Conservation (phyloP, 1,284 basidiomycete species). For the Rhodotorula sp. region DNA sequence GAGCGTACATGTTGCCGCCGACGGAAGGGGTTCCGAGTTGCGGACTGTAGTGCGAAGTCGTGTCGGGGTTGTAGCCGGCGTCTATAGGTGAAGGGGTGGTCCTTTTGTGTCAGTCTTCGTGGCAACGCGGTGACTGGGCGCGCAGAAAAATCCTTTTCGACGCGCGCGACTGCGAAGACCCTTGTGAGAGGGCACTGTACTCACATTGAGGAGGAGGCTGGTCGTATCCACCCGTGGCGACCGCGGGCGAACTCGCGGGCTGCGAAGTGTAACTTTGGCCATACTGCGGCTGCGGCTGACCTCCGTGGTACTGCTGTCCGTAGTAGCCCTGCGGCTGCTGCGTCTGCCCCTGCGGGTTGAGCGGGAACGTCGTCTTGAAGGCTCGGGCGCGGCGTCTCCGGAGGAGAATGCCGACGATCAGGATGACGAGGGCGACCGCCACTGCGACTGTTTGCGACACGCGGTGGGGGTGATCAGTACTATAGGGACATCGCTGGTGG, state of each 20-base stretch:
- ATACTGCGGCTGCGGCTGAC: slow-evolving; percentile 6
- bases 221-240: background rate
- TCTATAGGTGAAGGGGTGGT: background rate
- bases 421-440: slow-evolving; percentile 26
- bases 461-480: background rate
- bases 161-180: too few species aligned
- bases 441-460: slow-evolving; percentile 9
- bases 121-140: background rate
- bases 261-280: background rate
- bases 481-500: background rate
- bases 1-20: slow-evolving; percentile 10
- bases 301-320: background rate
- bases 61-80: slow-evolving; percentile 26
- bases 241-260: background rate
- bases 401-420: slow-evolving; percentile 25
- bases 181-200: background rate
- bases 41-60: slow-evolving; percentile 15
- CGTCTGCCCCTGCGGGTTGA: slow-evolving; percentile 12
- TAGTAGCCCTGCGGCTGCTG: slow-evolving; percentile 7
- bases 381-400: slow-evolving; percentile 28
- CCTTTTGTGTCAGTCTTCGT: background rate
- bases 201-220: slow-evolving; percentile 17
- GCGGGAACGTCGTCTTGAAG: slow-evolving; percentile 32
- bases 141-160: too few species aligned
- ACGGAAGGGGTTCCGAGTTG: background rate